phyloP scores from a whole-genome alignment of 2,329 filamentous ascomycete genomes.

The Pseudocercospora fijiensis region DNA sequence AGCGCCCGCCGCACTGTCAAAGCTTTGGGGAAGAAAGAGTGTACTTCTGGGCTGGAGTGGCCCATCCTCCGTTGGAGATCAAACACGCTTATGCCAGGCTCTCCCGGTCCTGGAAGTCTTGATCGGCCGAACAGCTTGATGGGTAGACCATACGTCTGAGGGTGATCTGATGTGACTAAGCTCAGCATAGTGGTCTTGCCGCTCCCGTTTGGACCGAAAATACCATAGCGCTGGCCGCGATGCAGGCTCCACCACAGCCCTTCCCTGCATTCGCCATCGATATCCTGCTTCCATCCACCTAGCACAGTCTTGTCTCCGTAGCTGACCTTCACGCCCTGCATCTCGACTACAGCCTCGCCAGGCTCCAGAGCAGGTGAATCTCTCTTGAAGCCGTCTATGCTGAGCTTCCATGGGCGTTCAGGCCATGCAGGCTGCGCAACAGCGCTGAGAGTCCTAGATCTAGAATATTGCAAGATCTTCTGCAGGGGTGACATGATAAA shows the following conservation, averaged over 20 bases:
- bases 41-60: slow-evolving; percentile 90
- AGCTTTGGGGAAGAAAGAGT: slow-evolving; percentile 82
- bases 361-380: slow-evolving; percentile 33
- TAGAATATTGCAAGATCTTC: not conserved
- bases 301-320: slow-evolving; percentile 78
- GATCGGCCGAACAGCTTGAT: slow-evolving; percentile 82
- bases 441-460: not conserved
- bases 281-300: slow-evolving; percentile 71
- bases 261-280: slow-evolving; percentile 45
- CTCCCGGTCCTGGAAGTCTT: slow-evolving; percentile 70
- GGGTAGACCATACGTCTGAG: slow-evolving; percentile 86
- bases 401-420: slow-evolving; percentile 15
- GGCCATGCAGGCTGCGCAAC: not conserved
- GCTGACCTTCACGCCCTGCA: slow-evolving; percentile 77
- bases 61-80: slow-evolving; percentile 88
- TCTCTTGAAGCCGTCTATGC: slow-evolving; percentile 34
- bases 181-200: slow-evolving; percentile 95
- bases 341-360: slow-evolving; percentile 77
- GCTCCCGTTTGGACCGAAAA: slow-evolving; percentile 90
- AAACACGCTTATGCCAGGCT: slow-evolving; percentile 80
- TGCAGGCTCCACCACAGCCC: slow-evolving; percentile 82
- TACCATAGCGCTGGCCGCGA: slow-evolving; percentile 81
- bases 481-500: not conserved
- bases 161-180: slow-evolving; percentile 91
- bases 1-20: slow-evolving; percentile 72